A percentile compares a stretch with the other conserved stretches of the same genome.
Conservation (phyloP, 441 rosid genomes). For the Euphorbia celastroides region DNA sequence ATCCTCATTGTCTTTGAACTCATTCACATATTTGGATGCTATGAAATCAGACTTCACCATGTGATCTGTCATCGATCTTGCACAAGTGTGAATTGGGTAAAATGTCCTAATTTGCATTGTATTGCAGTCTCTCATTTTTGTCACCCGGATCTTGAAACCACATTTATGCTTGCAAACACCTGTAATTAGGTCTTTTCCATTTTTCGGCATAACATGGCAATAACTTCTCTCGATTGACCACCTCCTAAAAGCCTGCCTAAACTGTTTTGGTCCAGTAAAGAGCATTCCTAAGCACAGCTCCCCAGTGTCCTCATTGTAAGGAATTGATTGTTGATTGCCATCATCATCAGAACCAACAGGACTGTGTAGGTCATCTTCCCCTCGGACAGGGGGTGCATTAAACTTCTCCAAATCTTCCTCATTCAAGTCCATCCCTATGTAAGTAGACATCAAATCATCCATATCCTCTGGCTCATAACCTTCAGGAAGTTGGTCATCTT, state of each 20-base stretch:
- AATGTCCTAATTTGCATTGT: not conserved
- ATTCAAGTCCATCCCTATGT: no score
- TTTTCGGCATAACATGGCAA: not conserved
- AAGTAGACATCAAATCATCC: no score
- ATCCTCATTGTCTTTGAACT: not conserved
- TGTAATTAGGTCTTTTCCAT: not conserved
- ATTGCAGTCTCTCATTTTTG: not conserved
- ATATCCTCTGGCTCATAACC: no score
- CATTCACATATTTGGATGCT: not conserved
- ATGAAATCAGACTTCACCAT: not conserved
- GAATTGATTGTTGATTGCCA: not conserved
- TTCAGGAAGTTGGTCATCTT: no score
- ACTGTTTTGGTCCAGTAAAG: not conserved
- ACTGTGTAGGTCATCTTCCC: not conserved
- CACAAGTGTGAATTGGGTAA: not conserved
- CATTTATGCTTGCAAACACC: not conserved
- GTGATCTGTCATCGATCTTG: not conserved
- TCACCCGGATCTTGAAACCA: not conserved
- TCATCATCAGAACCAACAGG: not conserved
- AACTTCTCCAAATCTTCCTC: no score
- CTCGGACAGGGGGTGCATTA: no score
- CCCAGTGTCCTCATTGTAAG: not conserved
- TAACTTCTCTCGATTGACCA: not conserved
- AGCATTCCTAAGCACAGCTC: not conserved
- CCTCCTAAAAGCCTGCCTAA: not conserved